Evolutionary conservation across 78 protist species (phyloP), one percentile per base, ranked within the genome.

Genomic region (Polysphondylium violaceum): DNA sequence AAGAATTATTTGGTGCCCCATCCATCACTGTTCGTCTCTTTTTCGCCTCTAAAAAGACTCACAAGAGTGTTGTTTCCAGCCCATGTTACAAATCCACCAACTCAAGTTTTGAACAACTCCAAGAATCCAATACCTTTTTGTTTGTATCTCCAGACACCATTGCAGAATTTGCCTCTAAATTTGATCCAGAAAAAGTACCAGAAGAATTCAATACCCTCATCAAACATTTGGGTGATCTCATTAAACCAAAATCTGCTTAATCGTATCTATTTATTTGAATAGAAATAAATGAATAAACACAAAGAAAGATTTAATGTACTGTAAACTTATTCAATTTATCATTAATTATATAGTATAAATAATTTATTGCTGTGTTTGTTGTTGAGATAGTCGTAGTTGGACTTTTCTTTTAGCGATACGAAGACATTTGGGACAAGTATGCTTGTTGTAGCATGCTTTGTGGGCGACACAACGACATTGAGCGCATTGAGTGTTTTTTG

Each of bases 371-470:
- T 55, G 61, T 55, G 17, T 11, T 63, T 63, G 43, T 31, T 35
- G 19, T 63, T 63, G 38, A 19, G 29, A 25, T 63, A 35, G 19
- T 33, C 17, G 40, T 33, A 35, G 19, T 29, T 59, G 23, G 14
- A 81, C 53, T 35, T 44, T 67, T 65, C 47, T 12, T 55, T 69
- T 81, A 2, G 89, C 89, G 16, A 68, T 25, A 23, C 77, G 19
- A 6, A 81, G 51, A 68, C 89, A 81, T 58, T 68, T 81, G 35
- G 89, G 89, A 56, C 89, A 81, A 58, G 63, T 78, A 23, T 67
- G 35, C 58, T 55, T 36, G 14, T 25, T 56, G 19, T 43, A 68
- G 41, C 89, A 81, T 21, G 5, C 6, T 53, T 81, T 81, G 41
- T 81, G 89, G 16, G 53, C 67, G 31, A 68, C 12, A 43, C 72